A percentile compares a stretch with the other conserved stretches of the same genome.
These are phyloP conservation scores for Lasiodiplodia sp. DNA, from an alignment of 2,329 filamentous ascomycete genomes.

Conservation along the genomic window DNA sequence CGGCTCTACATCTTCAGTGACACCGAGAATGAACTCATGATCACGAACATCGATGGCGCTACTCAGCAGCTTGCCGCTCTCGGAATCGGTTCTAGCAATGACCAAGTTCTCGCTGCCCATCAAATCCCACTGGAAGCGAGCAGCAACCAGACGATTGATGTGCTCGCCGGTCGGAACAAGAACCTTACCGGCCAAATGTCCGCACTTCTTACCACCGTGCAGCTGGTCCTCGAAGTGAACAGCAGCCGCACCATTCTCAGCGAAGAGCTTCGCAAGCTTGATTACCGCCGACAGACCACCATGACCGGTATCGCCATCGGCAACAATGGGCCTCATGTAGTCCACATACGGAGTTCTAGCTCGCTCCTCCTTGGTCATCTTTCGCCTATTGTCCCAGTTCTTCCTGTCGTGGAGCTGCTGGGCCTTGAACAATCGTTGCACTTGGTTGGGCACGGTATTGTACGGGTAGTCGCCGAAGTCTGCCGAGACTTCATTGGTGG, in stretches of 20 bases:
- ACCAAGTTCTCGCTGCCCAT: constrained; percentile 97
- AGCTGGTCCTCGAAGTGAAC: constrained; percentile 99
- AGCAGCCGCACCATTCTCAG: constrained; percentile 93
- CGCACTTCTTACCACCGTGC: constrained; percentile 98
- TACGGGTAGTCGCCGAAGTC: constrained; percentile 99
- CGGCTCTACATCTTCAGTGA: constrained; percentile 79
- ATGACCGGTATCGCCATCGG: constrained; percentile 93
- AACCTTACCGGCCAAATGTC: constrained; percentile 94
- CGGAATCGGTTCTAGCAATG: constrained; percentile 93
- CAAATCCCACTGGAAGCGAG: constrained; percentile 96
- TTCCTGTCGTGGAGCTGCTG: constrained; percentile 97
- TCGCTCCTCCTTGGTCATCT: constrained; percentile 76
- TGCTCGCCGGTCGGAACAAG: constrained; percentile 93
- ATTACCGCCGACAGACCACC: constrained; percentile 91
- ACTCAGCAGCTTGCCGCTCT: constrained; percentile 88
- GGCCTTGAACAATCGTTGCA: constrained; percentile 93
- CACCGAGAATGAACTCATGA: constrained; percentile 94
- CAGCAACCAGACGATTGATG: constrained; percentile 90
- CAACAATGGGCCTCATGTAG: constrained; percentile 92
- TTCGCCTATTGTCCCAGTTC: constrained; percentile 85
- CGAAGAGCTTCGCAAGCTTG: constrained; percentile 96
- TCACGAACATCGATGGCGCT: constrained; percentile 93
- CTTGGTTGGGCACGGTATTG: constrained; percentile 98
- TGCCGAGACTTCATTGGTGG: constrained; percentile 95
- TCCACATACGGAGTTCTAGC: constrained; percentile 82